Conservation (phyloP, 2,329 filamentous ascomycete genomes). For the Sarocladium brachiariae region DNA sequence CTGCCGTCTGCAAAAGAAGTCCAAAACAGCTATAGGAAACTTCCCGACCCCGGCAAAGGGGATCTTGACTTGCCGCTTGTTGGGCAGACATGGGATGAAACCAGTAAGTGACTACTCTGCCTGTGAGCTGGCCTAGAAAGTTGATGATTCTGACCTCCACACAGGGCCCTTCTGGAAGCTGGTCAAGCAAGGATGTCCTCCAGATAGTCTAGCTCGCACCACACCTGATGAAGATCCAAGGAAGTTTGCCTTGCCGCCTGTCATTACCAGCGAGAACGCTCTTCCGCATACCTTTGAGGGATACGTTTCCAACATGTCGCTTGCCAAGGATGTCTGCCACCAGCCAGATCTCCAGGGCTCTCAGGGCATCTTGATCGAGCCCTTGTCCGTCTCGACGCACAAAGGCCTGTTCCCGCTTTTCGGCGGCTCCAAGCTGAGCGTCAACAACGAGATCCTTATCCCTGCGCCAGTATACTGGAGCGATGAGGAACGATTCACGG, state of each 20-base stretch:
- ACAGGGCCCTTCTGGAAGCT: slow-evolving; percentile 50
- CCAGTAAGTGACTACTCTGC: slow-evolving; percentile 30
- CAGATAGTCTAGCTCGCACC: slow-evolving; percentile 52
- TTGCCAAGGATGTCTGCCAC: slow-evolving; percentile 57
- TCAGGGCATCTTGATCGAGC: slow-evolving; percentile 58
- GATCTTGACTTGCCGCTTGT: slow-evolving; percentile 27
- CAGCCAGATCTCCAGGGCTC: slow-evolving; percentile 57
- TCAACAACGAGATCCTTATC: slow-evolving; percentile 65
- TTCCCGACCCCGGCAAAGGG: slow-evolving; percentile 31
- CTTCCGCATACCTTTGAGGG: slow-evolving; percentile 46
- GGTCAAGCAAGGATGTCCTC: slow-evolving; percentile 53
- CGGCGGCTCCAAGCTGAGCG: slow-evolving; percentile 59
- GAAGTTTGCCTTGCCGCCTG: slow-evolving; percentile 37
- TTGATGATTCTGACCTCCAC: slow-evolving; percentile 12
- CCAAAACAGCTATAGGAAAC: slow-evolving; percentile 34
- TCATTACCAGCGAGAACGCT: slow-evolving; percentile 38
- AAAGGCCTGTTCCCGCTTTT: slow-evolving; percentile 58
- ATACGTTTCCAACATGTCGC: slow-evolving; percentile 55
- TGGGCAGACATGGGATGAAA: slow-evolving; percentile 43
- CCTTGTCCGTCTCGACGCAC: slow-evolving; percentile 49
- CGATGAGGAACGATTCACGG: slow-evolving; percentile 55
- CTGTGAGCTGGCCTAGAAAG: background rate
- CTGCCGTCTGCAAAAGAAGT: slow-evolving; percentile 38
- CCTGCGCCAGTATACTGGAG: slow-evolving; percentile 65
- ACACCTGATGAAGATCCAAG: slow-evolving; percentile 29